Percentiles rank a stretch among this genome's conserved stretches.
phyloP scores from a whole-genome alignment of 768 basidiomycete species.

The Gyrodon lividus region DNA sequence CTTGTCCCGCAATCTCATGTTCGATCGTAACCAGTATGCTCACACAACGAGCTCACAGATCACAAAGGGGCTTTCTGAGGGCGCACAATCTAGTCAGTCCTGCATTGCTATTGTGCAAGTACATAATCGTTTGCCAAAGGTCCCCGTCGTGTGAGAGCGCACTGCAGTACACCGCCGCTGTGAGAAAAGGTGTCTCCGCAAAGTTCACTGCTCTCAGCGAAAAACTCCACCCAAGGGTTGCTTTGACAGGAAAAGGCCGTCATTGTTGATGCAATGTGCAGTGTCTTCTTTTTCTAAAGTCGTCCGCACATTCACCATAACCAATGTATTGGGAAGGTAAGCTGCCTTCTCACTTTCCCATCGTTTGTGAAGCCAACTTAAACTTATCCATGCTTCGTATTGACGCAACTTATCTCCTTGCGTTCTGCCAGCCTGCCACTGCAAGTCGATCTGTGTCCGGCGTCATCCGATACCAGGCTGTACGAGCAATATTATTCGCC shows the following conservation, averaged over 20 bases:
- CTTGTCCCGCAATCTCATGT: neutral
- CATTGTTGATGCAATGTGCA: neutral
- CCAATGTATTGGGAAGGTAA: neutral
- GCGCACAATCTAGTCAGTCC: neutral
- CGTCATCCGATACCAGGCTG: neutral
- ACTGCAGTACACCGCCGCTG: neutral
- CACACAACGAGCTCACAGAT: too few relatives aligned
- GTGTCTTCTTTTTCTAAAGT: constrained; percentile 5
- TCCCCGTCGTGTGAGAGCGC: constrained; percentile 31
- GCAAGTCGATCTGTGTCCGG: neutral
- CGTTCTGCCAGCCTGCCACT: neutral
- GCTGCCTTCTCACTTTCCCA: neutral
- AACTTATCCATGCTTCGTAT: neutral
- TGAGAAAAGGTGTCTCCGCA: constrained; percentile 8
- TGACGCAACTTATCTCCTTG: neutral
- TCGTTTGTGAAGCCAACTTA: neutral
- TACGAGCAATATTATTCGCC: neutral
- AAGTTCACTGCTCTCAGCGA: constrained; percentile 5
- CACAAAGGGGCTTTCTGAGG: too few relatives aligned
- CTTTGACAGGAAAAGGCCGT: constrained; percentile 15
- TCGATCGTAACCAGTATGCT: too few relatives aligned
- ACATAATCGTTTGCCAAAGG: constrained; percentile 4
- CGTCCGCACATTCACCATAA: constrained; percentile 1
- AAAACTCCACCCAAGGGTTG: constrained; percentile 1
- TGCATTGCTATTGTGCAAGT: neutral